Base-by-base conservation (phyloP, 163 green algal species). In the Chlorella variabilis region DNA sequence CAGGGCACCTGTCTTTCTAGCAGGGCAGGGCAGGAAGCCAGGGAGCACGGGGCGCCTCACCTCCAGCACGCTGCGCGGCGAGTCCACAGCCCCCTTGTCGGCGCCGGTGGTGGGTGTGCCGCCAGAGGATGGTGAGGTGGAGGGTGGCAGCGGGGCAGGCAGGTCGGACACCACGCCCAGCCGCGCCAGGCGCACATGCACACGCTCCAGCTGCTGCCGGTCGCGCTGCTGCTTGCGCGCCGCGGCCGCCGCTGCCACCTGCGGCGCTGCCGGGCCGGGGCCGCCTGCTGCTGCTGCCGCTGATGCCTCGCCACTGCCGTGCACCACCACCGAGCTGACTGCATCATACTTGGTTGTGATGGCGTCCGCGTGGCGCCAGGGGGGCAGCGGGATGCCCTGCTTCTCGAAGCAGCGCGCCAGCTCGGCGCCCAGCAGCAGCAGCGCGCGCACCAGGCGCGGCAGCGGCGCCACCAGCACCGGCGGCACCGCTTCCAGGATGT, bases 311-410 rank as follows among this genome's bases (percentile, higher is more conserved):
- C 29, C 20, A 29, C 29, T 48, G 69, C 51, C 17, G 21, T 49
- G 29, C 48, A 49, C 42, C 15, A 23, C 56, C n/a, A 49, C 68
- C 29, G 41, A 61, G 68, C 3, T 41, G 68, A 34, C 75, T n/a
- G 48, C 59, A n/a, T 80, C 70, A 87, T 90, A 94, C 69, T 92
- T 92, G 58, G 78, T 88, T 0, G 91, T 75, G 83, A 93, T 89
- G 56, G 80, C 77, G 23, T 85, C 68, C 21, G 86, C 77, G 25
- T 73, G 77, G 59, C 91, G 85, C 91, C 91, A 94, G 34, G 91
- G 91, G 8, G 91, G 87, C 71, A 93, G 83, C 23, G 90, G 83
- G 41, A 93, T 66, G 27, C 78, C 86, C 62, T 86, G 78, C n/a
- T 41, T 51, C 48, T 87, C 63, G 71, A 95, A 95, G 15, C 84